Percentiles rank a stretch among this genome's conserved stretches.
phyloP scores from a whole-genome alignment of 225 moss, liverwort and hornwort genomes.

The Sphagnum contortum region DNA sequence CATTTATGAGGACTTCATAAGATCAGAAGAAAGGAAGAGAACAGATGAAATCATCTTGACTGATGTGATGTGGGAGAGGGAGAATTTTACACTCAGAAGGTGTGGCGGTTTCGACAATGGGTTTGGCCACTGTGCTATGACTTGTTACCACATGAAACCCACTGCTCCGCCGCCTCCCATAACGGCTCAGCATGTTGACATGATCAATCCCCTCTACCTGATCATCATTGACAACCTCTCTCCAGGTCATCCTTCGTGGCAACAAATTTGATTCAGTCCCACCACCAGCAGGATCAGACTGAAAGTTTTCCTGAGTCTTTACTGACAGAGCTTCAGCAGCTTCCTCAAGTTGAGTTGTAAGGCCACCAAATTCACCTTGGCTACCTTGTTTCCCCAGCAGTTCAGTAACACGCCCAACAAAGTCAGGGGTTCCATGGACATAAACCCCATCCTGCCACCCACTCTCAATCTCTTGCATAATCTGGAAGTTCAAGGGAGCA shows the following conservation, averaged over 20 bases:
- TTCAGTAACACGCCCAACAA: constrained; percentile 43
- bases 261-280: constrained; percentile 1
- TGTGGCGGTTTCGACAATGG: background rate
- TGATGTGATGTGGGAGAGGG: background rate
- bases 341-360: background rate
- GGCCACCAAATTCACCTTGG: constrained; percentile 14
- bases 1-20: no score
- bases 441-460: constrained; percentile 59
- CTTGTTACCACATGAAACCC: constrained; percentile 43
- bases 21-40: background rate
- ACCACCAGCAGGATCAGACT: background rate
- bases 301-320: background rate
- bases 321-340: background rate
- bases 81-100: background rate
- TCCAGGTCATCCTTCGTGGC: constrained; percentile 14
- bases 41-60: background rate
- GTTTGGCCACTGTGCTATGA: constrained; percentile 7
- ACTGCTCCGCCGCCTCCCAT: constrained; percentile 20
- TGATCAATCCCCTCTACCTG: constrained; percentile 16
- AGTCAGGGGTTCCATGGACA: constrained; percentile 21
- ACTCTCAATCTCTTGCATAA: constrained; percentile 79
- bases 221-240: constrained; percentile 34
- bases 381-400: constrained; percentile 1
- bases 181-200: constrained; percentile 2
- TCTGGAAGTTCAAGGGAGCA: constrained; percentile 50